These are phyloP conservation scores for Senna siamea DNA, from an alignment of 306 rosid genomes.

Conservation along the genomic window DNA sequence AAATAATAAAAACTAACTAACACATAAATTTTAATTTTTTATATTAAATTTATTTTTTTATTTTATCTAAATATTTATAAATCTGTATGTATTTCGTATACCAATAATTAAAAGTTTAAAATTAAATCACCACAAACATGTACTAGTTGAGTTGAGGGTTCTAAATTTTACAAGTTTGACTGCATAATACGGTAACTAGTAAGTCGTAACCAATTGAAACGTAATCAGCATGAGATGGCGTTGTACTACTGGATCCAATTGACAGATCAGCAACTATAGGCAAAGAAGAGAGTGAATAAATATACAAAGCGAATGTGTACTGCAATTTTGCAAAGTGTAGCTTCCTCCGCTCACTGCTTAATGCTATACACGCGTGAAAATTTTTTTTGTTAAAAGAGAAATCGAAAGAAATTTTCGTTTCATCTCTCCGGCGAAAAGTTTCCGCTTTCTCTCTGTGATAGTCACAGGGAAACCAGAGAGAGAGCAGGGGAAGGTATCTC, in stretches of 20 bases:
- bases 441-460: conserved; percentile 20
- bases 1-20: too few relatives aligned
- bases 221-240: conserved; percentile 37
- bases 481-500: not conserved
- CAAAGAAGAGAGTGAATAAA: not conserved
- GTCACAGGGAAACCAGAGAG: conserved; percentile 21
- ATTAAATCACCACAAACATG: too few relatives aligned
- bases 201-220: conserved; percentile 33
- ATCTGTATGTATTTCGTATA: too few relatives aligned
- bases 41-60: too few relatives aligned
- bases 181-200: too few relatives aligned
- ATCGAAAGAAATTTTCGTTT: not conserved
- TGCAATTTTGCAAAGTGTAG: not conserved
- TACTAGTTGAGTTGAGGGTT: too few relatives aligned
- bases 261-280: conserved; percentile 10
- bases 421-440: conserved; percentile 20
- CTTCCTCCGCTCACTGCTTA: not conserved
- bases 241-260: conserved; percentile 18
- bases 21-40: too few relatives aligned
- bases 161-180: too few relatives aligned
- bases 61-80: too few relatives aligned
- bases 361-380: too few relatives aligned
- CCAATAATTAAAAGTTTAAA: too few relatives aligned
- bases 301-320: not conserved
- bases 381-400: too few relatives aligned